These are phyloP conservation scores for Yamadazyma oceani DNA, from an alignment of 1,139 yeast species.

Conservation along the genomic window DNA sequence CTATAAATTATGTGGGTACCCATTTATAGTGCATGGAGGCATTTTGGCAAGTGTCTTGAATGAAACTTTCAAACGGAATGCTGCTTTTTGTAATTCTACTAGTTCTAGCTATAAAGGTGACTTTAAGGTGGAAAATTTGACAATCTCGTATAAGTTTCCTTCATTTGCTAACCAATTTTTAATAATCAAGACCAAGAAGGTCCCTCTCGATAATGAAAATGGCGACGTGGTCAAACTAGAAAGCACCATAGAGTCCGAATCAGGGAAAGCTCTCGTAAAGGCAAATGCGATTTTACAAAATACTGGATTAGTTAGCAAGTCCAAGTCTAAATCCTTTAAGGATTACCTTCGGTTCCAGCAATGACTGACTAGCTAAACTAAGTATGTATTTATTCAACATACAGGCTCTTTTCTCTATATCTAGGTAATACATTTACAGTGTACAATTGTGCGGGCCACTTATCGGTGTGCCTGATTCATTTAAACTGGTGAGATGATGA, in stretches of 20 bases:
- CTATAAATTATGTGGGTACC: constrained; percentile 78
- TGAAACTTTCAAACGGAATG: constrained; percentile 66
- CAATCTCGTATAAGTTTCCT: constrained; percentile 66
- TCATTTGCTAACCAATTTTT: constrained; percentile 80
- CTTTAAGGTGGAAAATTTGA: constrained; percentile 49
- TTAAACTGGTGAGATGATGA: no score
- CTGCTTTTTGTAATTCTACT: constrained; percentile 39
- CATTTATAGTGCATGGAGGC: constrained; percentile 88
- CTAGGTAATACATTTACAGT: no score
- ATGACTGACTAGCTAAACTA: no score
- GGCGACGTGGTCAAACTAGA: constrained; percentile 27
- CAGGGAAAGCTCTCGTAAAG: constrained; percentile 38
- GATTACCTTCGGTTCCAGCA: constrained; percentile 7
- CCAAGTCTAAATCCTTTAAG: constrained; percentile 10
- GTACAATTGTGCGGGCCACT: no score
- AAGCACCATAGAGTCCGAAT: constrained; percentile 34
- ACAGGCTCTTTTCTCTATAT: no score
- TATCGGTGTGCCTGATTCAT: no score
- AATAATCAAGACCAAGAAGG: constrained; percentile 54
- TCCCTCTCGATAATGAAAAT: constrained; percentile 23
- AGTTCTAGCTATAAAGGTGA: constrained; percentile 38
- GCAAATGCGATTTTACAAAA: constrained; percentile 39
- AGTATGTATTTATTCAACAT: no score
- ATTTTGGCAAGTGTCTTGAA: constrained; percentile 79
- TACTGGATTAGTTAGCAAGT: constrained; percentile 36